Evolutionary conservation across 2,329 filamentous ascomycete genomes (phyloP), one percentile per base, ranked within the genome.

Genomic region (Apiospora aurea): DNA sequence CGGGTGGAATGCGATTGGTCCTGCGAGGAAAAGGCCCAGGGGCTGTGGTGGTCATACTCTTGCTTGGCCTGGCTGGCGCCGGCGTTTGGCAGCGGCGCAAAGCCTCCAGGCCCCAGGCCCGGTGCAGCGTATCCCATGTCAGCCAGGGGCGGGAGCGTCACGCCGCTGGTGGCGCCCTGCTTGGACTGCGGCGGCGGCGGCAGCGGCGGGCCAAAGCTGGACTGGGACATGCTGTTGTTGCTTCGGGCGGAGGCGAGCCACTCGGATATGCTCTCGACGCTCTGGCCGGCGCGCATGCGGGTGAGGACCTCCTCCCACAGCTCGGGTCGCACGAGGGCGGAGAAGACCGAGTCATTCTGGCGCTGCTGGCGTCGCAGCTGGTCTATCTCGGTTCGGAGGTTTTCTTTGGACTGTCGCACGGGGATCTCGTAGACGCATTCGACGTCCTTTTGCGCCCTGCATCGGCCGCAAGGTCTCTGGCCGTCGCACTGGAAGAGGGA

Each of bases 361-460:
- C 84, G 86, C 76, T 90, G 87, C 57, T 87, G 85, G 21, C 83
- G 83, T 67, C 87, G 87, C 47, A 92, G 80, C 38, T 80, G 81
- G 70, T 91, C 90, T 73, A 91, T 89, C 76, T 91, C 89, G 76
- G 82, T 83, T 64, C 90, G 86, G 6, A 92, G 84, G 70, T 87
- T 86, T 73, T 91, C 89, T 73, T 92, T 92, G 14, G 89, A 91
- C 75, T 91, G 89, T 64, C 90, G 88, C 6, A 91, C 86, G 0
- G 89, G 90, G 10, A 90, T 78, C 75, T 91, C 89, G 81, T 92
- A 92, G 34, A 90, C 77, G 73, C 90, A 92, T 34, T 90, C 85
- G 51, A 85, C 80, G 44, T 87, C 86, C 70, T 86, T 87, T 74
- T 91, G 89, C 0, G 81, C 74, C 72, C 82, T 85, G 80, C 90